Conservation (phyloP, 2,329 filamentous ascomycete genomes). For the Elsinoe australis region DNA sequence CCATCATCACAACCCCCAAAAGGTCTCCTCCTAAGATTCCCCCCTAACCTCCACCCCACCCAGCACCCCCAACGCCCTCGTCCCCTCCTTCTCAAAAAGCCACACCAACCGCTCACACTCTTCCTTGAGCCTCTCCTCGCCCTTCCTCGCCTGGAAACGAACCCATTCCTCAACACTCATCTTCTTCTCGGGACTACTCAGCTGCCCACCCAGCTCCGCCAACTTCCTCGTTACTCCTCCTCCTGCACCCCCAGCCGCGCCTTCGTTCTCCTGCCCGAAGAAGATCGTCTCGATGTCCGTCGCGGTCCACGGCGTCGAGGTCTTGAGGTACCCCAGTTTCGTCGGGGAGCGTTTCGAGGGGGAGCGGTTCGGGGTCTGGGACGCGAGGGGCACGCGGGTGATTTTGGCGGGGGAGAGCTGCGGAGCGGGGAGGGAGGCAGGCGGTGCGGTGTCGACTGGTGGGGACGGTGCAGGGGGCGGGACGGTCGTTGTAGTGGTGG, state of each 20-base stretch:
- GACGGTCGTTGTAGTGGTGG: background rate
- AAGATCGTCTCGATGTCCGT: conserved; percentile 71
- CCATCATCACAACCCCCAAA: too few relatives aligned
- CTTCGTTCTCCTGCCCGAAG: conserved; percentile 39
- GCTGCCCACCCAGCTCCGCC: conserved; percentile 43
- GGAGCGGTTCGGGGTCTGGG: conserved; percentile 33
- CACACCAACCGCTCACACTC: conserved; percentile 80
- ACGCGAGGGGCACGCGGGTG: conserved; percentile 37
- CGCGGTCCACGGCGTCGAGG: conserved; percentile 59
- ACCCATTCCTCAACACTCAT: conserved; percentile 98
- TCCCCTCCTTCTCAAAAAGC: conserved; percentile 75
- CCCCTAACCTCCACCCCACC: conserved; percentile 58
- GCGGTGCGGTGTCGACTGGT: conserved; percentile 27
- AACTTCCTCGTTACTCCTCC: too few relatives aligned
- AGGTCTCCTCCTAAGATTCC: conserved; percentile 42
- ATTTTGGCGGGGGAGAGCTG: conserved; percentile 29
- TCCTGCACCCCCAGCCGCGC: conserved; percentile 36
- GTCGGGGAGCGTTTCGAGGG: conserved; percentile 28
- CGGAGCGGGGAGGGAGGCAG: conserved; percentile 12
- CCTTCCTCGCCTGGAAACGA: conserved; percentile 66
- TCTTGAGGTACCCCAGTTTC: conserved; percentile 45
- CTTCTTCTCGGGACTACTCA: conserved; percentile 69
- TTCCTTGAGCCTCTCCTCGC: conserved; percentile 67
- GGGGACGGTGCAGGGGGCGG: conserved; percentile 28
- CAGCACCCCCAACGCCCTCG: conserved; percentile 65